phyloP scores from a whole-genome alignment of 1,284 basidiomycete species.

The Naganishia liquefaciens region DNA sequence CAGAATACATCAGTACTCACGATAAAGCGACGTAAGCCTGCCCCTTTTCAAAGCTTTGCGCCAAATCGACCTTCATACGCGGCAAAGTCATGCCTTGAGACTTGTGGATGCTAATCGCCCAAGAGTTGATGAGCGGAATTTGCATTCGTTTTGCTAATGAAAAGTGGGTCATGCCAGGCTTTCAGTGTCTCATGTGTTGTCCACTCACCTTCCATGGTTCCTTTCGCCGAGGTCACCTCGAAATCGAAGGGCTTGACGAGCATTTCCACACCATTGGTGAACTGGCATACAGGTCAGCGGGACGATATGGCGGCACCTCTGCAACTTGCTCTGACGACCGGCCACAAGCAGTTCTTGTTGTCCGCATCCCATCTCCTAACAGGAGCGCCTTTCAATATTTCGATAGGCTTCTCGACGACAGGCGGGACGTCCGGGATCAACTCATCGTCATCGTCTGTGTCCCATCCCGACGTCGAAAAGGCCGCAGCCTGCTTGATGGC shows the following conservation, averaged over 20 bases:
- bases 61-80: slow-evolving; percentile 56
- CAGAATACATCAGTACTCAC: slow-evolving; percentile 1
- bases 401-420: background rate
- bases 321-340: slow-evolving; percentile 29
- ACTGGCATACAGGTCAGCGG: background rate
- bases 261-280: slow-evolving; percentile 50
- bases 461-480: slow-evolving; percentile 12
- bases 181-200: background rate
- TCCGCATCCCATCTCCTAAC: slow-evolving; percentile 26
- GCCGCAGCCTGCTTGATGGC: slow-evolving; percentile 16
- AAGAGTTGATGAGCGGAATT: slow-evolving; percentile 77
- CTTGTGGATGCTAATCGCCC: slow-evolving; percentile 95
- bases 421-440: background rate
- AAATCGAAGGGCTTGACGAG: slow-evolving; percentile 71
- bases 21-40: slow-evolving; percentile 34
- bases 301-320: background rate
- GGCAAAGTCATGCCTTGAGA: slow-evolving; percentile 32
- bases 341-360: slow-evolving; percentile 21
- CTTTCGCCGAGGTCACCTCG: slow-evolving; percentile 79
- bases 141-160: slow-evolving; percentile 19
- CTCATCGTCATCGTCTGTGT: slow-evolving; percentile 13
- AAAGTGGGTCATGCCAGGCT: background rate
- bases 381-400: background rate
- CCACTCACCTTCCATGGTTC: slow-evolving; percentile 66
- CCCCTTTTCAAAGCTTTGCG: slow-evolving; percentile 49